Conservation (phyloP, 331 rosid genomes). For the Quercus phellos region DNA sequence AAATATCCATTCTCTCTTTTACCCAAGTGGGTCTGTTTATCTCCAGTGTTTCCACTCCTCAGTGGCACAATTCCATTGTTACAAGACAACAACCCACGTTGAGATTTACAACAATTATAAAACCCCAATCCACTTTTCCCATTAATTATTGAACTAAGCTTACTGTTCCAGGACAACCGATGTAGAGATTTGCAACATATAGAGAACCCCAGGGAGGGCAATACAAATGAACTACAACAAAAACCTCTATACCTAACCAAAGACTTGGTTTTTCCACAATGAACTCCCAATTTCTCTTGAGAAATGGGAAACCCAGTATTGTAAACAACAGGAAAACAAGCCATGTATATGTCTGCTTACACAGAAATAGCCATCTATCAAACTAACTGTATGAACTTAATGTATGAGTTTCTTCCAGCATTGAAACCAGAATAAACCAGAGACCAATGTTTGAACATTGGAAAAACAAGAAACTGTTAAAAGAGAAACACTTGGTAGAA, state of each 20-base stretch:
- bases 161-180: conserved; percentile 32
- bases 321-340: conserved; percentile 59
- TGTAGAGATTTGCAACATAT: conserved; percentile 27
- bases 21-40: conserved; percentile 37
- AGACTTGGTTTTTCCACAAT: conserved; percentile 34
- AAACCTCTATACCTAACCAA: conserved; percentile 37
- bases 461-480: neutral
- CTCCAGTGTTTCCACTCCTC: conserved; percentile 43
- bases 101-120: conserved; percentile 35
- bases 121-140: conserved; percentile 35
- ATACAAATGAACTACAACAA: conserved; percentile 32
- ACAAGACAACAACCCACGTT: conserved; percentile 35
- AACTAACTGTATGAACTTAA: conserved; percentile 8
- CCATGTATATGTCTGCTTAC: conserved; percentile 36
- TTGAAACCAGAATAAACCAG: neutral
- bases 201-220: conserved; percentile 31
- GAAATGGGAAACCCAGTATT: conserved; percentile 36
- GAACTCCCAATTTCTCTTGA: conserved; percentile 27
- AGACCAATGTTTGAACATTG: conserved; percentile 13
- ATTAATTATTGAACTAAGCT: conserved; percentile 17
- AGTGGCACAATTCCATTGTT: conserved; percentile 41
- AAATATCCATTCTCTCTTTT: conserved; percentile 28
- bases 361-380: conserved; percentile 9
- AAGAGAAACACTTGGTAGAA: conserved; percentile 6
- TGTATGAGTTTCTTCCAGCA: neutral